Conservation (phyloP, 2,329 filamentous ascomycete genomes). For the Paraconiothyrium brasiliense region DNA sequence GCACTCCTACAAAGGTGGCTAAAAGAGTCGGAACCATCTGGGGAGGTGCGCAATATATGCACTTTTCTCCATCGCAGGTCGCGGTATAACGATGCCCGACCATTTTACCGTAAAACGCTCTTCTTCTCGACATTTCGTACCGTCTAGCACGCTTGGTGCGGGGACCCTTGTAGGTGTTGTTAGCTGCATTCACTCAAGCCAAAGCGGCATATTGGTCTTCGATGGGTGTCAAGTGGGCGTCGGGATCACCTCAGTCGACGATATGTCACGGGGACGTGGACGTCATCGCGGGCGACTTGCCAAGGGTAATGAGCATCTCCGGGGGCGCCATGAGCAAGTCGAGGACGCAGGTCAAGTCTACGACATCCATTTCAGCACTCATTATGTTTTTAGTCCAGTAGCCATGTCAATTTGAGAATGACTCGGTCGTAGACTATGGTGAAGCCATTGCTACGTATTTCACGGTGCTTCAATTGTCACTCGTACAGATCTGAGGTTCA, state of each 20-base stretch:
- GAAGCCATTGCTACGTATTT: background rate
- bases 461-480: background rate
- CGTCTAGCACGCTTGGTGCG: background rate
- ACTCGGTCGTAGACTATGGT: background rate
- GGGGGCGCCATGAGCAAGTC: background rate
- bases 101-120: background rate
- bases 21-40: background rate
- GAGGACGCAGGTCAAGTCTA: background rate
- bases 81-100: background rate
- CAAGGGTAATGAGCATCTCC: background rate
- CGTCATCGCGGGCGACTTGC: background rate
- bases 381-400: background rate
- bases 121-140: background rate
- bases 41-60: background rate
- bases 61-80: background rate
- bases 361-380: background rate
- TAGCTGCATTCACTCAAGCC: background rate
- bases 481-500: background rate
- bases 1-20: background rate
- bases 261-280: background rate
- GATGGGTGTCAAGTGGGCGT: background rate
- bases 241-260: background rate
- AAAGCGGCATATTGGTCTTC: background rate
- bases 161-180: background rate
- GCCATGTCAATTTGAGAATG: background rate